Evolutionary conservation across 108 stramenopile genomes (phyloP), one percentile per base, ranked within the genome.

Genomic region (Tribonema minus): DNA sequence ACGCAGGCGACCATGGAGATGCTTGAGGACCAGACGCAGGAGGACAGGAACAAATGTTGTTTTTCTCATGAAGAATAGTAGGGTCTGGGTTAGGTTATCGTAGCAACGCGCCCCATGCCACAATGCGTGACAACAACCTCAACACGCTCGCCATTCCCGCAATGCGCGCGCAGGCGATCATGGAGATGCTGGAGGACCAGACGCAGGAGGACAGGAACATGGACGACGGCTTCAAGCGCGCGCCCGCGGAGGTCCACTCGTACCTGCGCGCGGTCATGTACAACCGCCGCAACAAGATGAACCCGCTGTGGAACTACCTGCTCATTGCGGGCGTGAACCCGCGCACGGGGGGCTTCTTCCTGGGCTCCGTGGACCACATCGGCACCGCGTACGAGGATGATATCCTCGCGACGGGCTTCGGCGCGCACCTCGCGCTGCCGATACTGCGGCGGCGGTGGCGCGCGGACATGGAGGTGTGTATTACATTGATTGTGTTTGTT

Each of bases 221-320:
- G 32, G 88, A 88, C 35, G 89, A 89, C 54, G 88, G 88, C 59
- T 86, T 83, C 54, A 46, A 68, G n/a, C 84, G 64, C 30, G 78
- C 70, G 29, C 76, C 88, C 0, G 34, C 58, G 0, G 87, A 88
- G 80, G 36, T 84, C 0, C 82, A 76, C 68, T 91, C 89, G 46
- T 94, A 95, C 71, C 67, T 98, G 26, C 84, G 97, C 4, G 92
- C 95, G 34, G 92, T 98, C 62, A 89, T 98, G 91, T 98, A 98
- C 91, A 89, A 94, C 69, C 86, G 92, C 36, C 82, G 88, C 25
- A 86, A 91, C 75, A 94, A 95, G 72, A 90, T 95, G 86, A 95
- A 99, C 86, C 98, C 98, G n/a, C 88, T 93, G 58, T 99, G 98
- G 98, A 99, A 97, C 85, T 90, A 93, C 72, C 68, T 99, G 65